A percentile compares a stretch with the other conserved stretches of the same genome.
These are phyloP conservation scores for Septoria linicola DNA, from an alignment of 2,329 filamentous ascomycete species.

Conservation along the genomic window DNA sequence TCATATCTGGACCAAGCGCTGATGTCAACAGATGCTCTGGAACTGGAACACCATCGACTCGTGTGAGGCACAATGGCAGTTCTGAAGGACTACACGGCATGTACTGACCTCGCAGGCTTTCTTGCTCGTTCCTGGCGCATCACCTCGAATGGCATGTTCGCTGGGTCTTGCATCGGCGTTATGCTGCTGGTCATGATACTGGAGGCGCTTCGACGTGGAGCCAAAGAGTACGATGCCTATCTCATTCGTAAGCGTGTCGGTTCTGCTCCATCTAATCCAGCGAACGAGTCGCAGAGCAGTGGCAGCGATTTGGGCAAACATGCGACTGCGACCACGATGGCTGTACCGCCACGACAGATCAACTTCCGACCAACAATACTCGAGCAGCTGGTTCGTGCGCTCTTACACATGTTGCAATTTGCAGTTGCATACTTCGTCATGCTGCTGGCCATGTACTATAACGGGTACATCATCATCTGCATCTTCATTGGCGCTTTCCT, in stretches of 20 bases:
- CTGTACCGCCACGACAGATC: neutral
- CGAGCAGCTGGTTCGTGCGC: constrained; percentile 66
- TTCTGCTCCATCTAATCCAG: neutral
- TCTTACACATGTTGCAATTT: constrained; percentile 70
- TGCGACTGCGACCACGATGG: neutral
- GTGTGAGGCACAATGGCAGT: constrained; percentile 46
- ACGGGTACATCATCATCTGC: constrained; percentile 73
- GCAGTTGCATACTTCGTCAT: constrained; percentile 77
- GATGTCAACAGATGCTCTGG: constrained; percentile 67
- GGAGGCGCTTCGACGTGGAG: constrained; percentile 68
- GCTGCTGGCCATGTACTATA: constrained; percentile 63
- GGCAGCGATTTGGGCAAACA: constrained; percentile 7
- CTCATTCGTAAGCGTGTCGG: constrained; percentile 11
- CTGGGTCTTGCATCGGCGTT: constrained; percentile 75
- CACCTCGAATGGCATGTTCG: constrained; percentile 68
- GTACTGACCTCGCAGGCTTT: constrained; percentile 49
- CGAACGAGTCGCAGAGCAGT: neutral
- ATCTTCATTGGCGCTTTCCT: constrained; percentile 75
- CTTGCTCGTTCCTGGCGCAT: constrained; percentile 69
- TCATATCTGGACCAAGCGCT: neutral
- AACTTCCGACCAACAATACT: constrained; percentile 55
- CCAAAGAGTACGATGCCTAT: constrained; percentile 68
- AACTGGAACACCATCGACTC: constrained; percentile 73
- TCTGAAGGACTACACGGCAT: no score
- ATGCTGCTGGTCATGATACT: constrained; percentile 70